Conservation (phyloP, 2,329 filamentous ascomycete species). For the Exophiala phaeomuriformis region DNA sequence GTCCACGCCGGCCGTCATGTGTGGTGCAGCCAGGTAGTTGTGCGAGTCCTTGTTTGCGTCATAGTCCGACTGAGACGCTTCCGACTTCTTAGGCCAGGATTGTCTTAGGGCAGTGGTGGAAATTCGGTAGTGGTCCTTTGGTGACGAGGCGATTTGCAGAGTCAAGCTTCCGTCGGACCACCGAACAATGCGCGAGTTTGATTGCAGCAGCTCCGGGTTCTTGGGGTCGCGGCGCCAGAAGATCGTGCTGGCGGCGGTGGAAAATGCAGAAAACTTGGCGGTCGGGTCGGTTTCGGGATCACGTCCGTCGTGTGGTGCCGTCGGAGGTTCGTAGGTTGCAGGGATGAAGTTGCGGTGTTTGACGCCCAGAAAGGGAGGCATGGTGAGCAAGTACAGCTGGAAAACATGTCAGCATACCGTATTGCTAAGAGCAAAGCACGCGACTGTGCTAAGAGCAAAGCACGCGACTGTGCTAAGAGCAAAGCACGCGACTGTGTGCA, state of each 20-base stretch:
- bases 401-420: too few relatives aligned
- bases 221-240: slow-evolving; percentile 60
- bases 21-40: slow-evolving; percentile 55
- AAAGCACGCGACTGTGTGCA: too few relatives aligned
- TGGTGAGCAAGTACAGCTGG: slow-evolving; percentile 53
- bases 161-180: slow-evolving; percentile 63
- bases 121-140: slow-evolving; percentile 54
- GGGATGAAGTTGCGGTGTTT: slow-evolving; percentile 56
- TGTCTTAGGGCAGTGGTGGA: slow-evolving; percentile 47
- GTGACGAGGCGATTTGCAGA: slow-evolving; percentile 57
- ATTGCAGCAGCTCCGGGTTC: slow-evolving; percentile 51
- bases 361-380: slow-evolving; percentile 57
- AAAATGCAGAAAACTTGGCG: slow-evolving; percentile 51
- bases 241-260: slow-evolving; percentile 57
- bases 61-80: slow-evolving; percentile 35
- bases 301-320: slow-evolving; percentile 46
- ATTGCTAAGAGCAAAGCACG: too few relatives aligned
- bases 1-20: slow-evolving; percentile 48
- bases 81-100: slow-evolving; percentile 40
- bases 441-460: too few relatives aligned
- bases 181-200: slow-evolving; percentile 57
- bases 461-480: too few relatives aligned
- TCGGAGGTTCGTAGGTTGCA: slow-evolving; percentile 53
- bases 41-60: slow-evolving; percentile 53
- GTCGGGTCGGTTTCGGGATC: slow-evolving; percentile 34